Evolutionary conservation across 2,329 filamentous ascomycete genomes (phyloP).

Genomic region (Trichoderma breve): DNA sequence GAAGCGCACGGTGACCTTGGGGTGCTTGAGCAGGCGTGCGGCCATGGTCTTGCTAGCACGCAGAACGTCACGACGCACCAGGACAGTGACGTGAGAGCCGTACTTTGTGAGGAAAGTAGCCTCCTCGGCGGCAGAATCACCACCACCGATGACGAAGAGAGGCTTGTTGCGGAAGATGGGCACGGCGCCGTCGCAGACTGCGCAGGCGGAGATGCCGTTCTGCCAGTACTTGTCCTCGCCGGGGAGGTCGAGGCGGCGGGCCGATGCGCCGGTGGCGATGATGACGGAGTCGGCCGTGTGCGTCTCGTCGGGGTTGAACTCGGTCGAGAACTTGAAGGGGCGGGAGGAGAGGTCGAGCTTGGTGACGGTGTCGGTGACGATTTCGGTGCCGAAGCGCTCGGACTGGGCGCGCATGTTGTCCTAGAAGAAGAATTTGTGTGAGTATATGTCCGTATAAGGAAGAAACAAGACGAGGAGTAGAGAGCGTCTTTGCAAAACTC

Average conservation of each 20-base stretch:
- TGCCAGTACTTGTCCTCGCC: conserved; percentile 98
- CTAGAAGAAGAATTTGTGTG: conserved; percentile 33
- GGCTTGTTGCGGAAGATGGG: conserved; percentile 98
- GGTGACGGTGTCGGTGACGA: conserved; percentile 88
- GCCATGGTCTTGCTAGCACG: conserved; percentile 92
- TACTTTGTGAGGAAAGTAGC: conserved; percentile 98
- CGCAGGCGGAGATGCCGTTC: conserved; percentile 92
- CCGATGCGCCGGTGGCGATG: conserved; percentile 92
- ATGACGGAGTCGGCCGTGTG: conserved; percentile 92
- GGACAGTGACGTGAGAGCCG: conserved; percentile 87
- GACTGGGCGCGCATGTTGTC: conserved; percentile 93
- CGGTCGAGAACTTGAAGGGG: conserved; percentile 92
- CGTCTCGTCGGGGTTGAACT: conserved; percentile 77
- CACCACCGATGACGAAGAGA: conserved; percentile 91
- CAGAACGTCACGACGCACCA: conserved; percentile 83
- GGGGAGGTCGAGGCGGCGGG: conserved; percentile 73
- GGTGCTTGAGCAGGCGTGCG: conserved; percentile 73
- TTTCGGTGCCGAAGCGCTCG: conserved; percentile 84
- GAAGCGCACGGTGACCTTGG: conserved; percentile 88
- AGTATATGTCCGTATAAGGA: not conserved
- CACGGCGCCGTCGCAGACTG: conserved; percentile 94
- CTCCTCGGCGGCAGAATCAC: conserved; percentile 96
- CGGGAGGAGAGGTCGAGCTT: conserved; percentile 79
- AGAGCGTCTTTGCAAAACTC: conserved; percentile 25
- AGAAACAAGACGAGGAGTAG: not conserved